Conservation (phyloP, 805 yeast genomes). For the Lipomyces kockii region DNA sequence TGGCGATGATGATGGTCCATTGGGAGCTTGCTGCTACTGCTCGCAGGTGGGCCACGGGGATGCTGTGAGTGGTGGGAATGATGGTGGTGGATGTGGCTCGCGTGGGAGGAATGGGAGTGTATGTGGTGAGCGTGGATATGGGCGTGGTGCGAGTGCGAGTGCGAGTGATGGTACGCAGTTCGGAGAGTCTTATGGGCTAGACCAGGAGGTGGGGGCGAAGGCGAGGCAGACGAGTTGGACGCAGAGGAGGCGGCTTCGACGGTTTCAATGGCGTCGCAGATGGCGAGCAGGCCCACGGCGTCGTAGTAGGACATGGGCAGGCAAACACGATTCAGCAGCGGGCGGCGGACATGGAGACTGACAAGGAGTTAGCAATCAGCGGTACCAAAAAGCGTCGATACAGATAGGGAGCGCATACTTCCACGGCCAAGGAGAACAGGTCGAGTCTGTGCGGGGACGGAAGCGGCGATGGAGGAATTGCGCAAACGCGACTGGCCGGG, state of each 20-base stretch:
- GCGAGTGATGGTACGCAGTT: slow-evolving; percentile 14
- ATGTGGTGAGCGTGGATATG: slow-evolving; percentile 8
- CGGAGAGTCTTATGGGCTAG: slow-evolving; percentile 13
- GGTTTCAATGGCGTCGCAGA: slow-evolving; percentile 49
- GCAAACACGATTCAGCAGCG: slow-evolving; percentile 8
- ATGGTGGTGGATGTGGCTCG: slow-evolving; percentile 9
- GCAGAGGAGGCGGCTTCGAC: slow-evolving; percentile 45
- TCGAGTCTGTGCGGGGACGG: slow-evolving; percentile 4
- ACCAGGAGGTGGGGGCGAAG: slow-evolving; percentile 17
- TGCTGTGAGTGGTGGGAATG: slow-evolving; percentile 1
- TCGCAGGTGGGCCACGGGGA: slow-evolving; percentile 12
- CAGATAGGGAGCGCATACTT: not conserved
- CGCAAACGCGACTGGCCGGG: not conserved
- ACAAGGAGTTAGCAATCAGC: slow-evolving; percentile 1
- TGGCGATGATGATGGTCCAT: slow-evolving; percentile 16
- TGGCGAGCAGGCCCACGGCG: slow-evolving; percentile 48
- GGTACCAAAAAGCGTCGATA: not conserved
- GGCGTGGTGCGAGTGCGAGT: slow-evolving; percentile 10
- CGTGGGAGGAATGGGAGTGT: not conserved
- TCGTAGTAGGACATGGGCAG: slow-evolving; percentile 45
- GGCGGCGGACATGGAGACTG: slow-evolving; percentile 23
- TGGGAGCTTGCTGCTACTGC: slow-evolving; percentile 20
- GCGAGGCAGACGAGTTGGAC: slow-evolving; percentile 31
- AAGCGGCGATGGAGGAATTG: slow-evolving; percentile 2
- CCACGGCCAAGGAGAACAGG: slow-evolving; percentile 8